Conservation (phyloP, 805 yeast species). For the Saturnispora quitensis region DNA sequence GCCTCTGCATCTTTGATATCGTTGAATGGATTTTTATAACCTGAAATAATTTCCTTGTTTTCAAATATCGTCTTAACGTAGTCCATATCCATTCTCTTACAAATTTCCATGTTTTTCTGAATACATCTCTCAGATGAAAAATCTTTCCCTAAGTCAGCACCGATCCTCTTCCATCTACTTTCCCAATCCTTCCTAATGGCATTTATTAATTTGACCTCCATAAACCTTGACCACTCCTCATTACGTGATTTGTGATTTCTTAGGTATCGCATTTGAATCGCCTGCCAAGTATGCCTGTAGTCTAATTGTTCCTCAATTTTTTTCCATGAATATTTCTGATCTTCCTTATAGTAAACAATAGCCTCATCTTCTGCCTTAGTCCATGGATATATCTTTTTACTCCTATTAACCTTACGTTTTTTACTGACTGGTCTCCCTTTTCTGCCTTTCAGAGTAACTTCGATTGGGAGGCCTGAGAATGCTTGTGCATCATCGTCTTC, state of each 20-base stretch:
- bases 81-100: slow-evolving; percentile 24
- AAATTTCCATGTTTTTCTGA: slow-evolving; percentile 24
- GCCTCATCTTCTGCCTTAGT: slow-evolving; percentile 30
- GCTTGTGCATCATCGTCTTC: slow-evolving; percentile 7
- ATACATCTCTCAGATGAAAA: slow-evolving; percentile 25
- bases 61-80: slow-evolving; percentile 20
- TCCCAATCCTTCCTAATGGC: slow-evolving; percentile 33
- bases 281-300: slow-evolving; percentile 34
- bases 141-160: slow-evolving; percentile 24
- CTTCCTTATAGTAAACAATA: slow-evolving; percentile 31
- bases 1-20: slow-evolving; percentile 27
- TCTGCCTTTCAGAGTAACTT: slow-evolving; percentile 1
- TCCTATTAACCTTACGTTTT: neutral
- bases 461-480: slow-evolving; percentile 5
- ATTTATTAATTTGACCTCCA: slow-evolving; percentile 26
- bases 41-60: slow-evolving; percentile 22
- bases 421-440: neutral
- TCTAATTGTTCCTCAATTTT: slow-evolving; percentile 27
- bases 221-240: slow-evolving; percentile 28
- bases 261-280: slow-evolving; percentile 38
- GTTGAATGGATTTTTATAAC: slow-evolving; percentile 19
- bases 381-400: slow-evolving; percentile 20
- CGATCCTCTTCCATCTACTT: slow-evolving; percentile 31
- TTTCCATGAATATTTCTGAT: slow-evolving; percentile 30
- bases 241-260: slow-evolving; percentile 31